Evolutionary conservation across 2,329 filamentous ascomycete species (phyloP).

Genomic region (Pseudogymnoascus sp.): DNA sequence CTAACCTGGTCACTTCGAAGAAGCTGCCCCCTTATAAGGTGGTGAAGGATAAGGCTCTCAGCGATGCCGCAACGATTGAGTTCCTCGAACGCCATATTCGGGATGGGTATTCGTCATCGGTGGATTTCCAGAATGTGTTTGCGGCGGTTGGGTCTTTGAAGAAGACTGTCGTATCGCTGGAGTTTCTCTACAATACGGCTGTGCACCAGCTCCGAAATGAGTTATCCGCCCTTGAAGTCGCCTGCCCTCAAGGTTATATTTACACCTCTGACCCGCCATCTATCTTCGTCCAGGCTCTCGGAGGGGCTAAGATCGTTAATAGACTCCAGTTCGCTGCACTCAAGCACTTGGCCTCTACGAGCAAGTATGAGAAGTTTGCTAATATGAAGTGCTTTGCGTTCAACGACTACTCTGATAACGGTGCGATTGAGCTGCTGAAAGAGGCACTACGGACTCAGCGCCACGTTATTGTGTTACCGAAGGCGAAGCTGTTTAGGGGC

Average conservation of each 20-base stretch:
- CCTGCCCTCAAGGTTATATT: constrained; percentile 24
- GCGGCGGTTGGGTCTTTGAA: not conserved
- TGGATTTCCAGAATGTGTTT: not conserved
- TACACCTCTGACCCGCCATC: constrained; percentile 25
- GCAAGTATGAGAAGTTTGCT: constrained; percentile 15
- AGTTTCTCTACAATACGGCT: constrained; percentile 22
- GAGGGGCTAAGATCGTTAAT: constrained; percentile 19
- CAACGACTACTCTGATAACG: constrained; percentile 23
- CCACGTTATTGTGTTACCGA: constrained; percentile 15
- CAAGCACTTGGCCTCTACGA: constrained; percentile 13
- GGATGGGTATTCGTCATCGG: not conserved
- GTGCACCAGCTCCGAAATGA: constrained; percentile 23
- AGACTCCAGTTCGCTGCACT: constrained; percentile 20
- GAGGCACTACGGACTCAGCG: constrained; percentile 18
- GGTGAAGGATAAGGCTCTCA: not conserved
- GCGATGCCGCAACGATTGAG: constrained; percentile 1
- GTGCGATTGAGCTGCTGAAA: constrained; percentile 12
- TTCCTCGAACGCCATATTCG: constrained; percentile 15
- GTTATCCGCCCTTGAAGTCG: constrained; percentile 22
- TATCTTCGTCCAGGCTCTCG: constrained; percentile 23
- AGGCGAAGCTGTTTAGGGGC: constrained; percentile 19
- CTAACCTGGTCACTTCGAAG: constrained; percentile 15
- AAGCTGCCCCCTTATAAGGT: constrained; percentile 15
- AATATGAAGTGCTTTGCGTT: constrained; percentile 24
- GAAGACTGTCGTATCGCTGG: constrained; percentile 18